Evolutionary conservation across 495 filamentous ascomycete genomes (phyloP), one percentile per base, ranked within the genome.

Genomic region (Neurospora africana): DNA sequence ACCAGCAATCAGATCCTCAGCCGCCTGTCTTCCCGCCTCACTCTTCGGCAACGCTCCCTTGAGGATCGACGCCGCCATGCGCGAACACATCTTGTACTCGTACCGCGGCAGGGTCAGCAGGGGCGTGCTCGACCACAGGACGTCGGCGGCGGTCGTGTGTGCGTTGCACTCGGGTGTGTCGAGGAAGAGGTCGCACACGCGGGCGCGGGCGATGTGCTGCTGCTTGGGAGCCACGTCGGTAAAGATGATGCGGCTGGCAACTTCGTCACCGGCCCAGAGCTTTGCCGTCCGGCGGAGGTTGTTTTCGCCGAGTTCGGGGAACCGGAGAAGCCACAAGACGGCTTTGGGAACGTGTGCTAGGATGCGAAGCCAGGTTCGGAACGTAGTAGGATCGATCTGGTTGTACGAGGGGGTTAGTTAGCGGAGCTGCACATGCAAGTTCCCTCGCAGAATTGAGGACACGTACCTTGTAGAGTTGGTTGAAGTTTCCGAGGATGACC

Each of bases 141-240:
- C 91, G 77, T 99, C 95, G 6, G 95, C 97, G 9, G 95, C 95
- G 1, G 95, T 99, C 23, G 96, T 99, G 82, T 99, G 95, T 6
- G 93, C 95, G 79, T 98, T 98, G 83, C 95, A 99, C 82, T 99
- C 95, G 5, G 95, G 93, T 0, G 95, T 99, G 80, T 99, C 95
- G 27, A 99, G 87, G 77, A 99, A 97, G 41, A 99, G 86, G 79
- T 99, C 95, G 79, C 94, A 90, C 61, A 98, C 88, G 65, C 95
- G 89, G 0, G 95, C 95, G 33, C 95, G 91, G 7, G 93, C 89
- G 72, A 99, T 99, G 79, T 99, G 95, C 71, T 93, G 89, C 74
- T 93, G 90, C 80, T 99, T 99, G 11, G 94, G 94, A 5, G 95
- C 95, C 6, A 98, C 95, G 78, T 98, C 95, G 7, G 95, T 99